Base-by-base conservation (phyloP, 2,329 filamentous ascomycete species). In the Cladophialophora psammophila region DNA sequence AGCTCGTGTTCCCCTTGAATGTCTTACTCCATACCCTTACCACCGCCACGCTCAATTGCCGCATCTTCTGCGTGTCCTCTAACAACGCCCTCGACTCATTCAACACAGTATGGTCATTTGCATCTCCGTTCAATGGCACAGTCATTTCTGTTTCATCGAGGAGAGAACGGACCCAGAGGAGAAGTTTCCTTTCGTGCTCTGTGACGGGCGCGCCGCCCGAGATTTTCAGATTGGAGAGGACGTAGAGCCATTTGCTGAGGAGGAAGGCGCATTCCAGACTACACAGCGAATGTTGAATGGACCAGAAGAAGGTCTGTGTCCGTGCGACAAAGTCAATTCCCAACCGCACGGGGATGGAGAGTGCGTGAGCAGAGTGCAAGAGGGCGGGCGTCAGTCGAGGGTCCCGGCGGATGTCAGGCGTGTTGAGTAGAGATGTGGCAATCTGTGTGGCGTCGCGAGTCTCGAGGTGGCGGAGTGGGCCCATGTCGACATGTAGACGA, bases 271-370 rank as follows among this genome's bases (percentile, higher is more conserved):
- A 86, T 70, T 86, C 84, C 15, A 86, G 74, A 66, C 81, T 84
- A 74, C 83, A 85, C 5, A 86, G 76, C 0, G 83, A 83, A 70
- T 86, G 84, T 69, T 86, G 83, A 34, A 86, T 83, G 42, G 81
- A 83, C 85, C 84, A 86, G 72, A 85, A 83, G 63, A 85, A 82
- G 1, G 83, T 84, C 72, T 85, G 83, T 1, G 81, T 85, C 54
- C 79, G 78, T 2, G 84, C 83, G 42, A 86, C 84, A 59, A 84
- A 84, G 58, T 83, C 80, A 58, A 86, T 81, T 1, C 85, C 85
- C 8, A 86, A 78, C 48, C 83, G 79, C 2, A 86, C 82, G 0
- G 83, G 84, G 32, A 86, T 84, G 9, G 84, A 85, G 8, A 87
- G 77, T 12, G 84, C 84, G 65, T 86, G 84, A 0, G 82, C 82